These are phyloP conservation scores for Castanopsis chinensis DNA, from an alignment of 306 rosid genomes.

Conservation along the genomic window DNA sequence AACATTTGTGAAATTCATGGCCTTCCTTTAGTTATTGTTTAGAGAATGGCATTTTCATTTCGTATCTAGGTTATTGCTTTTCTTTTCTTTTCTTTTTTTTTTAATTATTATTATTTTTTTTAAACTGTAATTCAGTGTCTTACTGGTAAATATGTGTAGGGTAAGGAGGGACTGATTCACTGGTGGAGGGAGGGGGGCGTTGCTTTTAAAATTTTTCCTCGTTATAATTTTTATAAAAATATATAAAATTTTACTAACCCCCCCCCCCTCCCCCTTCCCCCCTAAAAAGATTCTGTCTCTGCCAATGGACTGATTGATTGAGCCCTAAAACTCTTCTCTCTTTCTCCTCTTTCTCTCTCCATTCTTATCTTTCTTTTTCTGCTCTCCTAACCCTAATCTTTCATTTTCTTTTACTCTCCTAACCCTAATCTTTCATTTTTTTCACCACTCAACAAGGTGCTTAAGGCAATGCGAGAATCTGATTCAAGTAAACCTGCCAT, in stretches of 20 bases:
- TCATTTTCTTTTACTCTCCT: background rate
- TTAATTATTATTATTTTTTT: background rate
- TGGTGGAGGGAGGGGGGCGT: no score
- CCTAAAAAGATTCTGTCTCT: no score
- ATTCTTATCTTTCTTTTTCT: no score
- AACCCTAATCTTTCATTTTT: conserved; percentile 15
- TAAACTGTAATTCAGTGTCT: conserved; percentile 8
- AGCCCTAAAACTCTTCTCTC: conserved; percentile 17
- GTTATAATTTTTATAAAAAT: no score
- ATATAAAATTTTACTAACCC: no score
- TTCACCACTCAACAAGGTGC: conserved; percentile 66
- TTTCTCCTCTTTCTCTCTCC: conserved; percentile 29
- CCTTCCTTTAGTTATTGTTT: background rate
- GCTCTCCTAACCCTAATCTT: conserved; percentile 11
- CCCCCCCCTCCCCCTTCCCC: no score
- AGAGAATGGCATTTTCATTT: background rate
- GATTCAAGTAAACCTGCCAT: conserved; percentile 93
- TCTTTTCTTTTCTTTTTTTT: background rate
- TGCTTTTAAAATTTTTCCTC: no score
- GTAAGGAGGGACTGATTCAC: no score
- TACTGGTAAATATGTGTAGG: background rate
- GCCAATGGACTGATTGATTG: background rate
- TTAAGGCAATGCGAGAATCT: conserved; percentile 90
- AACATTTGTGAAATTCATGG: background rate
- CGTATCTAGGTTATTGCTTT: background rate